Evolutionary conservation across 176 grass and related monocot genomes (phyloP), one percentile per base, ranked within the genome.

Genomic region (Musa troglodytarum): DNA sequence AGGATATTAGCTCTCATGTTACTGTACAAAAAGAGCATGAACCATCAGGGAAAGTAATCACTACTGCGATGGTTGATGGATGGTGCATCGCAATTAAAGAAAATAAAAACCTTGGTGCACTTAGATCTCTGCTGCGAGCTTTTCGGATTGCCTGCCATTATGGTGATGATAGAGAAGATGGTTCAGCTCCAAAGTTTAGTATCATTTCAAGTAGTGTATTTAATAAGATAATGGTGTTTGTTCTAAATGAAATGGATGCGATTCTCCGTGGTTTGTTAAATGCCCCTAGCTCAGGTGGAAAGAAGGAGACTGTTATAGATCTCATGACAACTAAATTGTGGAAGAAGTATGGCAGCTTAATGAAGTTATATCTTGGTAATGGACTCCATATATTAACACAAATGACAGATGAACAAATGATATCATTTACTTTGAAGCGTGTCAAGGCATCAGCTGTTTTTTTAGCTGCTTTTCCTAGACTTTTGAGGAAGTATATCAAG

Each of bases 361-460:
- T 98, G 90, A 86, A 86, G 76, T 71, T 89, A n/a, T 98, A 91
- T 88, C 90, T 98, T 82, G 75, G 75, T 54, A 98, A 89, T 62
- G 90, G 90, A 55, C 88, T 93, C 64, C 86, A 91, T 90, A 93
- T 98, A 82, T 77, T 98, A 81, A 98, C 84, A 65, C 88, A 98
- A 65, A 93, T 98, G 90, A 98, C 94, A 52, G 88, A 98, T 82
- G 94, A 98, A 51, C 88, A 93, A 65, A 98, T 98, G 94, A 89
- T 98, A 57, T 84, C 87, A 72, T 96, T 90, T 86, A 92, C 93
- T 50, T 76, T 96, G 80, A 89, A 89, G 62, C 87, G 90, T 80
- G 80, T 93, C 28, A 98, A 89, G 78, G 86, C 88, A 69, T 98
- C 94, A 65, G 83, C 86, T 87, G 88, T 89, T 34, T 98, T 98